Evolutionary conservation across 2,329 filamentous ascomycete genomes (phyloP), one percentile per base, ranked within the genome.

Genomic region (Fusarium coicis): DNA sequence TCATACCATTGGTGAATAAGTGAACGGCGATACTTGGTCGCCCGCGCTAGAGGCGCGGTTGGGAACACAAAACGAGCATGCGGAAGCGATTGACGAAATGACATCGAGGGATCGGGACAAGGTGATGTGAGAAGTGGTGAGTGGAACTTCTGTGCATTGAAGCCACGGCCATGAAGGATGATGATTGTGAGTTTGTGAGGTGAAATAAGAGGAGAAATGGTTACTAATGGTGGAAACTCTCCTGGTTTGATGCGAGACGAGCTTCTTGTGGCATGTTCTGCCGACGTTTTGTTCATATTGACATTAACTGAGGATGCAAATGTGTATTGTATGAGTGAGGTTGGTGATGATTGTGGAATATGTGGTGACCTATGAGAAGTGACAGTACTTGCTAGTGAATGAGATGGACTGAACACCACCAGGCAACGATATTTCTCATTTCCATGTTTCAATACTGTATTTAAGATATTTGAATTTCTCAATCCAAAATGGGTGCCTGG

Each of bases 21-120:
- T 30, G 74, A 77, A 8, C 80, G 79, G 18, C 78, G 78, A 49
- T 81, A 82, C 49, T 81, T 78, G 36, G 70, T 73, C 12, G 81
- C 80, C 14, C 81, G 69, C 14, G 72, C 71, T 10, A 80, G 74
- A 18, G 84, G 81, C 1, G 88, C 87, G 0, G 83, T 85, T 6
- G 86, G 87, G 72, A 89, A 88, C 49, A 89, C 76, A 66, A 89
- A 85, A 52, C 84, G 86, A 6, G 84, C 82, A 53, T 85, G 69
- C 0, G 85, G 82, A 15, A 87, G 81, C 7, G 77, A 72, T 10
- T 77, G 74, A 18, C 60, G 77, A n/a, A 85, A 74, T 1, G 79
- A 79, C 12, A 32, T 60, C 30, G 37, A 43, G 43, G 44, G 9
- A 4, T 26, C 26, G 4, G 42, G 26, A 26, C 59, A 62, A 21